Evolutionary conservation across 1,284 basidiomycete genomes (phyloP), one percentile per base, ranked within the genome.

Genomic region (Cutaneotrichosporon cutaneum): DNA sequence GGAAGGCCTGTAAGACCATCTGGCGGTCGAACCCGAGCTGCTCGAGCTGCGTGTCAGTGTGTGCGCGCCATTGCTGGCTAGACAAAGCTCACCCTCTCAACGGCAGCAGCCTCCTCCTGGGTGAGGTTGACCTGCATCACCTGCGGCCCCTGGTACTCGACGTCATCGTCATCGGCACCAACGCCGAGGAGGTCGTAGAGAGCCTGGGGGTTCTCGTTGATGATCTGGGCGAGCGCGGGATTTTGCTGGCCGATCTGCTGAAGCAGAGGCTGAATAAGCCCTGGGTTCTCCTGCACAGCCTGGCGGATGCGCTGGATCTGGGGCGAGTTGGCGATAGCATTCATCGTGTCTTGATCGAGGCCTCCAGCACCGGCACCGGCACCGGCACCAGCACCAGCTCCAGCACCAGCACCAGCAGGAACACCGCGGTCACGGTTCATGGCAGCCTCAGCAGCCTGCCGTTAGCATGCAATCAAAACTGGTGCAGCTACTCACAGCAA

Each of bases 1-100:
- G 93, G 81, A 90, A 97, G 0, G 94, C 94, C 77, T 95, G 86
- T 48, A 92, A 81, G 5, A 85, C 93, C 0, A 82, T 81, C 56
- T 92, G 84, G 51, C 91, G 84, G 24, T 89, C 79, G 79, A 97
- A 97, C 1, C 94, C 94, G 58, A 97, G 86, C 2, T 82, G 88
- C 79, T 92, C 86, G 64, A 97, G 82, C 56, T 58, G 33, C 16
- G 4, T 47, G 55, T 56, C 55, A 56, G 55, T 45, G 4, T 6
- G 14, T 35, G 83, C 88, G 77, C 77, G 92, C 92, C 32, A 9
- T n/a, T 33, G 3, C 8, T 13, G 7, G 27, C 11, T 16, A 7
- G 30, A 30, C 21, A 8, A 27, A 26, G 47, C 54, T 56, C 24
- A 58, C 56, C 72, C 94, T 83, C 77, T 88, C 85, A 66, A 97